Base-by-base conservation (phyloP, 306 rosid species). In the Gastrolobium bilobum region DNA sequence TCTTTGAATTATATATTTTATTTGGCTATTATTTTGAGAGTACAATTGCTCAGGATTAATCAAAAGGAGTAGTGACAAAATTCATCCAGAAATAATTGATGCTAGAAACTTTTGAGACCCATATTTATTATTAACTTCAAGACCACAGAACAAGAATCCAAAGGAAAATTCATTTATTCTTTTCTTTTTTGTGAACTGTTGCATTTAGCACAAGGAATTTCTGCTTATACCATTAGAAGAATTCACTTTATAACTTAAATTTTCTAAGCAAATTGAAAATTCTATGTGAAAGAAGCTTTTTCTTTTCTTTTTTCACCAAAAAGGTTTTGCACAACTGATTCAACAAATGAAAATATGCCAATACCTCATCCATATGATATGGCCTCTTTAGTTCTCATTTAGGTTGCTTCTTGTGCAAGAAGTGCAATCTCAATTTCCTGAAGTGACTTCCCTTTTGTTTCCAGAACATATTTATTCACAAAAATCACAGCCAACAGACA, bases 401-500 rank as follows among this genome's bases (percentile, higher is more conserved):
- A 83, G 62, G 60, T 33, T 61, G 85, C 68, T 70, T 84, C 80
- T 82, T 85, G 77, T 10, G 95, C 87, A 78, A 87, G 70, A 79
- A 84, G 87, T 56, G 94, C 97, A 68, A 86, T 71, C 87, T 93
- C 96, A 80, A 93, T 93, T 89, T 93, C 97, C 82, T 93, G 97
- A 51, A 93, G 97, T 20, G 97, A 89, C 84, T 91, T 93, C 79
- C 97, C 96, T 82, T 93, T 93, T 6, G 96, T 93, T 88, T 93
- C 94, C 74, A 93, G 84, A 57, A 93, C 87, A 85, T 82, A 83
- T 81, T 86, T 91, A 88, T 86, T 89, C 89, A 93, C 96, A 84
- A 83, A 93, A 47, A 87, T 10, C 76, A 86, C 96, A 2, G 94
- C 91, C 29, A 75, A 2, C 80, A 85, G 30, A 86, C 94, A 91